These are phyloP conservation scores for Phytophthora pseudosyringae DNA, from an alignment of 352 stramenopile species.

Conservation along the genomic window DNA sequence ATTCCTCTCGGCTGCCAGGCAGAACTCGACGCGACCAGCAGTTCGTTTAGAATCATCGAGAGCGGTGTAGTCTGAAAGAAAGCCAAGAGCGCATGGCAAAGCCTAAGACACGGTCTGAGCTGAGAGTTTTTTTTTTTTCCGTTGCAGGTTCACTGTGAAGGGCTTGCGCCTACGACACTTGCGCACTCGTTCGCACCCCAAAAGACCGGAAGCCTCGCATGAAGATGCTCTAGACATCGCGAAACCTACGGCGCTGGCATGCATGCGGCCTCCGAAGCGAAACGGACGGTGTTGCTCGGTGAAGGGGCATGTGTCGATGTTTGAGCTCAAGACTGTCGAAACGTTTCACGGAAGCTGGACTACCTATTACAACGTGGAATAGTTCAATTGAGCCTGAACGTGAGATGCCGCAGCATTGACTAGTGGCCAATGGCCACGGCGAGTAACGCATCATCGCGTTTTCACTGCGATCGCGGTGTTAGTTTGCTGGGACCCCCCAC, in stretches of 20 bases:
- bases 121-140: not conserved
- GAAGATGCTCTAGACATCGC: too few relatives aligned
- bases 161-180: conserved; percentile 15
- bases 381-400: not conserved
- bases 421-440: not conserved
- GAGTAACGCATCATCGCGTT: not conserved
- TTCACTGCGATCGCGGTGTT: not conserved
- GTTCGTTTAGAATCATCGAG: conserved; percentile 45
- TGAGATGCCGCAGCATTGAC: conserved; percentile 7
- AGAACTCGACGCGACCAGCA: conserved; percentile 41
- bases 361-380: conserved; percentile 5
- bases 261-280: not conserved
- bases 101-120: too few relatives aligned
- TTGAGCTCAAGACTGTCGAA: not conserved
- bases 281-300: conserved; percentile 7
- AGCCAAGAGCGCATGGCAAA: not conserved
- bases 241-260: too few relatives aligned
- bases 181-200: conserved; percentile 10
- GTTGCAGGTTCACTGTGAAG: not conserved
- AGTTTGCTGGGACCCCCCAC: not conserved
- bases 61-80: conserved; percentile 27
- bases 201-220: too few relatives aligned
- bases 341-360: not conserved
- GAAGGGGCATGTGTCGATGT: conserved; percentile 9
- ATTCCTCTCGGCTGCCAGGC: conserved; percentile 55